Evolutionary conservation across 2,329 filamentous ascomycete species (phyloP), one percentile per base, ranked within the genome.

Genomic region (Myriosclerotinia curreyana): DNA sequence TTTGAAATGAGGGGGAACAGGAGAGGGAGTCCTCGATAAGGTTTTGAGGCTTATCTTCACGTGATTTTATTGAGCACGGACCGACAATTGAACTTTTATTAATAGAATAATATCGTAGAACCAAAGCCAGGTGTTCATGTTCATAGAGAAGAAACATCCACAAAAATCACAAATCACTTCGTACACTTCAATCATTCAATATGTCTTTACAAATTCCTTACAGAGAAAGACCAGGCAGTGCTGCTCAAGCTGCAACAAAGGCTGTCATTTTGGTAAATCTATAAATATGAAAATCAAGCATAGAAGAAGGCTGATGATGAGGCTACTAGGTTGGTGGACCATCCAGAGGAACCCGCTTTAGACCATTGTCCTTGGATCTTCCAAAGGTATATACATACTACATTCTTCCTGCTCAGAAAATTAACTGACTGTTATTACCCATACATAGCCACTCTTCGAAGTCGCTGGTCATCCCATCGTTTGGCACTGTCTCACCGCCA

Each of bases 381-480:
- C 95, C 95, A 72, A 98, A 98, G 87, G 91, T 94, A 78, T 67
- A 8, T 48, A 48, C 5, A 22, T 76, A 62, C 48, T 58, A 64
- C 62, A 55, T 34, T 17, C 42, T 38, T 71, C n/a, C 28, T 52
- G 9, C 38, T 44, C n/a, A 28, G 31, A 11, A 31, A 7, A 15
- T 50, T 12, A 15, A 52, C 55, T 49, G 4, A 40, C 20, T 44
- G 6, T 50, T 22, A 64, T 66, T 52, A 42, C 36, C 50, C 22
- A 65, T 73, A 96, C 22, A 65, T 73, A 96, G 92, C 95, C 95
- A 69, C 90, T 99, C 71, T 98, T 99, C 81, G 94, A 97, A 77
- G 92, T 99, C 75, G 95, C 95, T 71, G 95, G 95, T 72, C 95
- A 99, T 79, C 92, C 94, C 72, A 98, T 99, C 80, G 92, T 98